Evolutionary conservation across 148 eudicot species (phyloP).

Genomic region (Fallopia convolvulus): DNA sequence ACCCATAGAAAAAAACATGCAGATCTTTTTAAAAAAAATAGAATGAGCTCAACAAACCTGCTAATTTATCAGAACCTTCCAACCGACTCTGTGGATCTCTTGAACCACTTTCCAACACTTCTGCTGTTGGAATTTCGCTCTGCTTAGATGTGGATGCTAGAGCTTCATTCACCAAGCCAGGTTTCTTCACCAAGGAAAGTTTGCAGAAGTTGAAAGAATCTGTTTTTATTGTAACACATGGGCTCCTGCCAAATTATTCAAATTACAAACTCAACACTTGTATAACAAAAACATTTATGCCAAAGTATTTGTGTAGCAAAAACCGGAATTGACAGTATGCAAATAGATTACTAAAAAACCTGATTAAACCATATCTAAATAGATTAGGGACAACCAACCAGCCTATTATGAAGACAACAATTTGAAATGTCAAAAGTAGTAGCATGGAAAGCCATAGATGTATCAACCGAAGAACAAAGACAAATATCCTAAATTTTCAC

Average conservation of each 20-base stretch:
- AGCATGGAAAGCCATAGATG: background rate
- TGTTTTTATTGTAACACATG: slow-evolving; percentile 45
- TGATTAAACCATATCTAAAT: background rate
- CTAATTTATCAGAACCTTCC: background rate
- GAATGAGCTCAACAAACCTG: slow-evolving; percentile 3
- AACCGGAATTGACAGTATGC: background rate
- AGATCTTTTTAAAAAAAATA: background rate
- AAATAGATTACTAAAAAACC: background rate
- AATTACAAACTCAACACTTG: background rate
- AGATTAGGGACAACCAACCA: background rate
- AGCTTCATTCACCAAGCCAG: slow-evolving; percentile 19
- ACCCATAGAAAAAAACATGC: background rate
- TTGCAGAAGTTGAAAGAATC: slow-evolving; percentile 80
- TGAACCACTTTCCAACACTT: background rate
- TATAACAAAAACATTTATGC: background rate
- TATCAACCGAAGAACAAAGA: background rate
- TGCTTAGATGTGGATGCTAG: slow-evolving; percentile 16
- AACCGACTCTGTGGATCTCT: background rate
- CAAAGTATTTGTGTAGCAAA: background rate
- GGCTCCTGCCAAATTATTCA: slow-evolving; percentile 33
- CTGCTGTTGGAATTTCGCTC: slow-evolving; percentile 7
- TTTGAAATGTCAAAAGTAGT: background rate
- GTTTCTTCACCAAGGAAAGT: slow-evolving; percentile 54
- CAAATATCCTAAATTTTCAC: background rate
- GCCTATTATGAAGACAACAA: background rate